These are phyloP conservation scores for Venturia carpophila DNA, from an alignment of 2,329 filamentous ascomycete species.

Conservation along the genomic window DNA sequence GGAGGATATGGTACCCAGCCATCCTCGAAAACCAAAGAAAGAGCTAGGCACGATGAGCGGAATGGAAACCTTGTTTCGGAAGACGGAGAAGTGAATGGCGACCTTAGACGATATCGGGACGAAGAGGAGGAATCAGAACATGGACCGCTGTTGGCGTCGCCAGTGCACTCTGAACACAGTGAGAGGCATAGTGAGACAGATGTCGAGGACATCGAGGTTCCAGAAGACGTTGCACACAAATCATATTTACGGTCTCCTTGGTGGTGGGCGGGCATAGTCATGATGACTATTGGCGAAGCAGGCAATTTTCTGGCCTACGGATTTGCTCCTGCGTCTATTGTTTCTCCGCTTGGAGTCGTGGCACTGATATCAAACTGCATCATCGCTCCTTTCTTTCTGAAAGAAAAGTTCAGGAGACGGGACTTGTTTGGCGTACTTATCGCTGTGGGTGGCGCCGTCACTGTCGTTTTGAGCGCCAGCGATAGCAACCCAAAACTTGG, in stretches of 20 bases:
- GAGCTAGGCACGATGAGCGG: not conserved
- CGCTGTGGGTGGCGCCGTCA: slow-evolving; percentile 79
- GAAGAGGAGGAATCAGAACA: slow-evolving; percentile 17
- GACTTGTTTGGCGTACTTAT: slow-evolving; percentile 86
- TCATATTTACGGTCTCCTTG: slow-evolving; percentile 85
- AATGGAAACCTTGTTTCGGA: not conserved
- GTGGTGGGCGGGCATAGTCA: slow-evolving; percentile 90
- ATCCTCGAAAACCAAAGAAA: slow-evolving; percentile 5
- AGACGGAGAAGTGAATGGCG: not conserved
- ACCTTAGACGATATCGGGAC: slow-evolving; percentile 3
- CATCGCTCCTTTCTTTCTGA: slow-evolving; percentile 88
- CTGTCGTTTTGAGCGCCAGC: slow-evolving; percentile 85
- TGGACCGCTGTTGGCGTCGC: slow-evolving; percentile 12
- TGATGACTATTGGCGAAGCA: slow-evolving; percentile 88
- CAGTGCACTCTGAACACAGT: slow-evolving; percentile 9
- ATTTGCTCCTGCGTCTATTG: slow-evolving; percentile 94
- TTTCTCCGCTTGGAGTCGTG: slow-evolving; percentile 93
- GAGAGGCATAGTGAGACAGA: slow-evolving; percentile 4
- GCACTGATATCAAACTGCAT: slow-evolving; percentile 94
- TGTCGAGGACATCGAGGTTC: not conserved
- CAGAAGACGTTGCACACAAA: slow-evolving; percentile 38
- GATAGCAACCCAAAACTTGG: slow-evolving; percentile 84
- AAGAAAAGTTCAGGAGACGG: slow-evolving; percentile 75
- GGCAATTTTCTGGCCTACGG: slow-evolving; percentile 97
- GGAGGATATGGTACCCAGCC: slow-evolving; percentile 24